A percentile compares a stretch with the other conserved stretches of the same genome.
Conservation (phyloP, 2,329 filamentous ascomycete genomes). For the Akanthomyces uredinophilus region DNA sequence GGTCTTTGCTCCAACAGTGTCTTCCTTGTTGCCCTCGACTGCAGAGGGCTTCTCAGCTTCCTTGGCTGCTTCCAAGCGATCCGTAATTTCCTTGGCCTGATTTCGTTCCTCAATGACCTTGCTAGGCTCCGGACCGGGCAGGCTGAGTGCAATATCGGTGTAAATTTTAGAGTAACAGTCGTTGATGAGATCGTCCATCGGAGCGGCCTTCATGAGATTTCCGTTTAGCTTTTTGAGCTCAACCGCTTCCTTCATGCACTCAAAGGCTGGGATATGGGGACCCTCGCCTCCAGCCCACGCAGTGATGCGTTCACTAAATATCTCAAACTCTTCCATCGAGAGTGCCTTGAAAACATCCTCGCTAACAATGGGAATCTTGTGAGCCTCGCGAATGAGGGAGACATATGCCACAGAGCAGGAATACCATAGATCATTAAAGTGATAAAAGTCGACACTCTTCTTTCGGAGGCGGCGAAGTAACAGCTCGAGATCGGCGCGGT, state of each 20-base stretch:
- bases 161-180: slow-evolving; percentile 83
- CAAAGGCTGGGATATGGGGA: slow-evolving; percentile 38
- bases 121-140: slow-evolving; percentile 48
- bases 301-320: slow-evolving; percentile 48
- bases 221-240: slow-evolving; percentile 71
- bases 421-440: slow-evolving; percentile 57
- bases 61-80: slow-evolving; percentile 29
- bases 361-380: slow-evolving; percentile 38
- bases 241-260: slow-evolving; percentile 52
- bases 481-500: slow-evolving; percentile 70
- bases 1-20: neutral
- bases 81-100: slow-evolving; percentile 37
- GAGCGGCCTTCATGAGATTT: slow-evolving; percentile 75
- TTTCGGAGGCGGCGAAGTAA: slow-evolving; percentile 75
- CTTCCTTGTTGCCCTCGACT: slow-evolving; percentile 16
- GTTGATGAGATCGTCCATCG: slow-evolving; percentile 89
- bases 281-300: slow-evolving; percentile 46
- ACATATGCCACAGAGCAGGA: slow-evolving; percentile 50
- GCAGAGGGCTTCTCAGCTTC: slow-evolving; percentile 25
- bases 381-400: slow-evolving; percentile 45
- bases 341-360: slow-evolving; percentile 54
- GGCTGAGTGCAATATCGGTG: slow-evolving; percentile 55
- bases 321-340: slow-evolving; percentile 52
- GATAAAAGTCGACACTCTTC: slow-evolving; percentile 70
- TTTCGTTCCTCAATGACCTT: slow-evolving; percentile 42